Evolutionary conservation across 2,329 filamentous ascomycete genomes (phyloP).

Genomic region (Madurella mycetomatis): DNA sequence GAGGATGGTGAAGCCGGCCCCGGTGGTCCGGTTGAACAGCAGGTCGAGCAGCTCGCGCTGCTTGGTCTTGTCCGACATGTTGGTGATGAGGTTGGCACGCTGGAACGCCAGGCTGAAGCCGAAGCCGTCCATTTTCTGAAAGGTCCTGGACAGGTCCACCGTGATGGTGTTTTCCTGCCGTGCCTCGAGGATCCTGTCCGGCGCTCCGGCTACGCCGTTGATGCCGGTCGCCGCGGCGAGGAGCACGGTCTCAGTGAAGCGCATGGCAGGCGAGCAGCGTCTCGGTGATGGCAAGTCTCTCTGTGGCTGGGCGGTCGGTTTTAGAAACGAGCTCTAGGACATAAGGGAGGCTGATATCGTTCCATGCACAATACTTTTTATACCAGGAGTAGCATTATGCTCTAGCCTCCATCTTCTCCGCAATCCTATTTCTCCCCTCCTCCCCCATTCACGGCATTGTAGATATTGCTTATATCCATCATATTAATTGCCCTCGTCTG

Average conservation of each 20-base stretch:
- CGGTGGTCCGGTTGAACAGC: slow-evolving; percentile 42
- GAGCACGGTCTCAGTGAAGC: slow-evolving; percentile 4
- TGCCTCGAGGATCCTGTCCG: slow-evolving; percentile 4
- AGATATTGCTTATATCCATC: background rate
- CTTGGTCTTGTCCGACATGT: slow-evolving; percentile 35
- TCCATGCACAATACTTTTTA: background rate
- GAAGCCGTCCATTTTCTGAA: slow-evolving; percentile 44
- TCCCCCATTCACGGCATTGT: background rate
- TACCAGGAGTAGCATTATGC: no score
- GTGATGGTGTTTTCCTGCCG: slow-evolving; percentile 31
- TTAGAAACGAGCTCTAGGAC: no score
- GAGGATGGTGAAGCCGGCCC: slow-evolving; percentile 42
- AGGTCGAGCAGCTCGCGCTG: slow-evolving; percentile 39
- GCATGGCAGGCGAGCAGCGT: slow-evolving; percentile 6
- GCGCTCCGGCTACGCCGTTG: slow-evolving; percentile 3
- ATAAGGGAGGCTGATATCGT: no score
- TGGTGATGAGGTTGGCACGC: slow-evolving; percentile 41
- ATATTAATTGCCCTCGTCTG: slow-evolving; percentile 9
- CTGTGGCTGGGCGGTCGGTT: no score
- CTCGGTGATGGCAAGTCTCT: background rate
- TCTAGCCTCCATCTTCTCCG: no score
- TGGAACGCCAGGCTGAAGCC: slow-evolving; percentile 43
- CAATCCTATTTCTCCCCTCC: background rate
- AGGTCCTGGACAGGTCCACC: slow-evolving; percentile 38
- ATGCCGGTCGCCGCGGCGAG: slow-evolving; percentile 9